A percentile compares a stretch with the other conserved stretches of the same genome.
phyloP scores from a whole-genome alignment of 2,329 filamentous ascomycete species.

The Botrytis fabae region DNA sequence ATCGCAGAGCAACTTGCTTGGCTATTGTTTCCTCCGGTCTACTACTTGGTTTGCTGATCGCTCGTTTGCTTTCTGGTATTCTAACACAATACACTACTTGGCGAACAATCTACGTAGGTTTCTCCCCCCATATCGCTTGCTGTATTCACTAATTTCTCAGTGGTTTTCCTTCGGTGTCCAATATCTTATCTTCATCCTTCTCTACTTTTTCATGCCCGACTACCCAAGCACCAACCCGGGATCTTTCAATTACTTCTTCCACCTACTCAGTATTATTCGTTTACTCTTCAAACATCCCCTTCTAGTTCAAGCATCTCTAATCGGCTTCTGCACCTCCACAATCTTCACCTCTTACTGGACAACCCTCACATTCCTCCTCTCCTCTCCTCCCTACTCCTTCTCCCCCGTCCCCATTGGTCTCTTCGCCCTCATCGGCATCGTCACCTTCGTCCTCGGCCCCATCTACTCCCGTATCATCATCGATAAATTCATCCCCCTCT shows the following conservation, averaged over 20 bases:
- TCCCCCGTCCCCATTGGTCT: slow-evolving; percentile 69
- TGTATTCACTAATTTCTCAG: neutral
- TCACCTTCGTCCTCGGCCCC: slow-evolving; percentile 65
- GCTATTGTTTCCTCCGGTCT: slow-evolving; percentile 75
- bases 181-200: slow-evolving; percentile 61
- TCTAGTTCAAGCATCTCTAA: slow-evolving; percentile 67
- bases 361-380: slow-evolving; percentile 76
- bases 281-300: slow-evolving; percentile 67
- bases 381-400: slow-evolving; percentile 68
- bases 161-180: slow-evolving; percentile 75
- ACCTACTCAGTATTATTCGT: slow-evolving; percentile 63
- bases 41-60: slow-evolving; percentile 73
- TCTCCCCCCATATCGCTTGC: too few species aligned
- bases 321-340: slow-evolving; percentile 61
- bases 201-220: slow-evolving; percentile 77
- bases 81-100: slow-evolving; percentile 72
- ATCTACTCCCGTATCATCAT: slow-evolving; percentile 70
- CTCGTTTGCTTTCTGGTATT: slow-evolving; percentile 72
- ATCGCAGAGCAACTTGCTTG: slow-evolving; percentile 67
- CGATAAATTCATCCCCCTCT: slow-evolving; percentile 67
- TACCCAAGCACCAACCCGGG: slow-evolving; percentile 73
- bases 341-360: slow-evolving; percentile 72
- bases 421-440: slow-evolving; percentile 76
- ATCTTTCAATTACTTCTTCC: slow-evolving; percentile 63
- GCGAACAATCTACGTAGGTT: slow-evolving; percentile 66